Conservation (phyloP, 2,329 filamentous ascomycete species). For the Tricladium varicosporioides region DNA sequence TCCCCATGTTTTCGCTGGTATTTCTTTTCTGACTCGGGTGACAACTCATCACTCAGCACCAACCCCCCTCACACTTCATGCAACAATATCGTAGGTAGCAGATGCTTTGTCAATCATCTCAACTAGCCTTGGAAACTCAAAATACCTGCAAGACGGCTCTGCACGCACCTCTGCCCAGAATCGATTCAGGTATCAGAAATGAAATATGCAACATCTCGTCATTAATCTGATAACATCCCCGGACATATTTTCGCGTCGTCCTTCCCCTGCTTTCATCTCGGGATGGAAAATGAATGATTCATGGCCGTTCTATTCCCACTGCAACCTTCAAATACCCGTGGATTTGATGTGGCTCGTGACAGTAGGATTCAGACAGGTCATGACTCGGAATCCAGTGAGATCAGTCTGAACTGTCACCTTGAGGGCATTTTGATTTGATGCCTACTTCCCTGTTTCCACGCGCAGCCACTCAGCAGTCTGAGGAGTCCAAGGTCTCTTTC, state of each 20-base stretch:
- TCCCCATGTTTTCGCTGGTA: background rate
- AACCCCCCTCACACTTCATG: slow-evolving; percentile 7
- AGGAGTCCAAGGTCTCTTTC: background rate
- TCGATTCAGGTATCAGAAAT: background rate
- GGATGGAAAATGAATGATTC: background rate
- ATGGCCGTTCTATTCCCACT: background rate
- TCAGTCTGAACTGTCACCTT: background rate
- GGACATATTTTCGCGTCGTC: background rate
- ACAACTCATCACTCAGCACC: slow-evolving; percentile 7
- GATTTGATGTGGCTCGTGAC: background rate
- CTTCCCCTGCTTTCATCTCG: too few relatives aligned
- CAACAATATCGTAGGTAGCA: slow-evolving; percentile 8
- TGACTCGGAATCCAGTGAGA: background rate
- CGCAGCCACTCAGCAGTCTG: slow-evolving; percentile 3
- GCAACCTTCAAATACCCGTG: background rate
- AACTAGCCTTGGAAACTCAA: slow-evolving; percentile 11
- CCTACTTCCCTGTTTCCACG: background rate
- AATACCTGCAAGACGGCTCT: background rate
- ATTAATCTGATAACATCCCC: slow-evolving; percentile 3
- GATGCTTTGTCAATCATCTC: slow-evolving; percentile 7
- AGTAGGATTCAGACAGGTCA: background rate
- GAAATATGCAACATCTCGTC: slow-evolving; percentile 5
- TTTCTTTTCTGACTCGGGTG: slow-evolving; percentile 9
- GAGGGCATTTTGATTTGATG: background rate
- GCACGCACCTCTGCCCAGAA: background rate